Evolutionary conservation across 192 early-diverging fungal species (phyloP), one percentile per base, ranked within the genome.

Genomic region (Coemansia umbellata): DNA sequence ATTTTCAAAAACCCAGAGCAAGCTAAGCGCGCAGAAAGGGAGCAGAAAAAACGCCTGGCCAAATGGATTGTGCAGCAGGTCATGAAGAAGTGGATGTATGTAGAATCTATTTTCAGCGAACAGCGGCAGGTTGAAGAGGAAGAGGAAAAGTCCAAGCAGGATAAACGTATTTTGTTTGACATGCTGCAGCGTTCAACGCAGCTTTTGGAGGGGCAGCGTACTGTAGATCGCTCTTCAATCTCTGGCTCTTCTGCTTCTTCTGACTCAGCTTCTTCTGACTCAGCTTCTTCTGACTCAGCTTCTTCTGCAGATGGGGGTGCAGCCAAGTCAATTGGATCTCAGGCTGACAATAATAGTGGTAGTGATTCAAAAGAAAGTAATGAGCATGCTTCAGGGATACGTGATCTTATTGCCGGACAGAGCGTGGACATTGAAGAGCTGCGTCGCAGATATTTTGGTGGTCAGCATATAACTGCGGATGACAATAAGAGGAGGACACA

Each of bases 101-200:
- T 87, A 2, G 76, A 84, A 48, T 55, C 60, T 37, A 74, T 87
- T n/a, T 74, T 82, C 36, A 60, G 62, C 37, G 83, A 83, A 30
- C 68, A 84, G 36, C 73, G 84, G 17, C 71, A 78, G 51, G 80
- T 81, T 5, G 56, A 87, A 8, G 35, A 83, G 24, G 74, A 82
- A 28, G 82, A 87, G 66, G 57, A 81, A 51, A 80, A 82, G 37
- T 76, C 74, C 8, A 54, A 81, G 32, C 70, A 84, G 42, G 83
- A 84, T 1, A 84, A 84, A 44, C 78, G 75, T n/a, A 82, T 82
- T 52, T 48, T 91, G 52, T 80, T 88, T 47, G 66, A 76, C 24
- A 88, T 91, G 55, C 53, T 91, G 24, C 84, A 89, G 43, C 85
- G 87, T 15, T 88, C 87, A 1, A 83, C 83, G 11, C 82, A 81